phyloP scores from a whole-genome alignment of 1,139 yeast genomes.

The Eremothecium sinecaudum region DNA sequence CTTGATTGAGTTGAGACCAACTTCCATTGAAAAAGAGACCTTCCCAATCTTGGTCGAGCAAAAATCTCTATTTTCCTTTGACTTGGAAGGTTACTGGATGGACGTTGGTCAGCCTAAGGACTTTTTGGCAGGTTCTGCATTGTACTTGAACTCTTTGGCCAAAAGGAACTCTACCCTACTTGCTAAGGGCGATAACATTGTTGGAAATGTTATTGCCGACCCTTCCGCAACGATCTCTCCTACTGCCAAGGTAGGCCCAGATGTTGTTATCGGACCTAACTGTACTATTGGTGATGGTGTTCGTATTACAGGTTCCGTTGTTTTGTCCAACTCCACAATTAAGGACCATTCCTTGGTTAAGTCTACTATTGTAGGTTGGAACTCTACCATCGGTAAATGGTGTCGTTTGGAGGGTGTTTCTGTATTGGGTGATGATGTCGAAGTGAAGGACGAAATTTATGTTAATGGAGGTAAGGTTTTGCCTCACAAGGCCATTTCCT shows the following conservation, averaged over 20 bases:
- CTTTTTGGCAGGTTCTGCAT: slow-evolving; percentile 91
- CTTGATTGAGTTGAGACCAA: slow-evolving; percentile 94
- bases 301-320: slow-evolving; percentile 91
- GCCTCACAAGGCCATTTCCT: slow-evolving; percentile 95
- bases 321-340: slow-evolving; percentile 81
- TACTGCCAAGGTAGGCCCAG: slow-evolving; percentile 94
- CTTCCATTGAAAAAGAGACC: slow-evolving; percentile 98
- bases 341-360: slow-evolving; percentile 98
- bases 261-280: slow-evolving; percentile 96
- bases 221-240: slow-evolving; percentile 91
- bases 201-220: slow-evolving; percentile 92
- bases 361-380: slow-evolving; percentile 98
- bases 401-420: slow-evolving; percentile 98
- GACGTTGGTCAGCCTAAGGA: slow-evolving; percentile 99
- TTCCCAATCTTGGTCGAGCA: slow-evolving; percentile 92
- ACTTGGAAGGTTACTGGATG: slow-evolving; percentile 99
- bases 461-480: slow-evolving; percentile 98
- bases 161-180: slow-evolving; percentile 70
- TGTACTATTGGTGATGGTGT: slow-evolving; percentile 97
- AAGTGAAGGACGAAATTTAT: slow-evolving; percentile 95
- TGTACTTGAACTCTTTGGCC: slow-evolving; percentile 79
- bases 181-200: slow-evolving; percentile 56
- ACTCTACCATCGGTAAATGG: slow-evolving; percentile 97
- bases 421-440: slow-evolving; percentile 98
- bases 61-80: slow-evolving; percentile 86